phyloP scores from a whole-genome alignment of 805 yeast genomes.

The Kodamaea leandrae region DNA sequence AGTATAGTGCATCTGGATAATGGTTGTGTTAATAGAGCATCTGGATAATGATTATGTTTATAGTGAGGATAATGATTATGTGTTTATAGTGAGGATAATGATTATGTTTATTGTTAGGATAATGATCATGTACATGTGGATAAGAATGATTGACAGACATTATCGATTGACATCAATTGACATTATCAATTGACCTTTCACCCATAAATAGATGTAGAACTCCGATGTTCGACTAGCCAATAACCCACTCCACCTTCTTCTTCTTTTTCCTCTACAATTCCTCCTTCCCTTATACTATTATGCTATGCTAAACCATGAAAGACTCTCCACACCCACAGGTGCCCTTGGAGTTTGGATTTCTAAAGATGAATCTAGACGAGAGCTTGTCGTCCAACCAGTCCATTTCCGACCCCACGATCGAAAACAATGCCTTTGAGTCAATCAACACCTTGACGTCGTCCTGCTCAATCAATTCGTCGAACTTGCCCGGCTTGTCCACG shows the following conservation, averaged over 20 bases:
- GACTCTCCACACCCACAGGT: slow-evolving; percentile 99
- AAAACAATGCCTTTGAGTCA: slow-evolving; percentile 93
- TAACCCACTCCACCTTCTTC: too few relatives aligned
- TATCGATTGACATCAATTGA: too few relatives aligned
- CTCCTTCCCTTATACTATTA: neutral
- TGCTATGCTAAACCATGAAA: slow-evolving; percentile 81
- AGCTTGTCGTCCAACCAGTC: slow-evolving; percentile 96
- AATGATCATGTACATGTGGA: neutral
- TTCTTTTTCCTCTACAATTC: too few relatives aligned
- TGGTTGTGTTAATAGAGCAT: too few relatives aligned
- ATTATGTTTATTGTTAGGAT: neutral
- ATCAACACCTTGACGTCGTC: slow-evolving; percentile 91
- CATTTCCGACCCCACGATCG: slow-evolving; percentile 97
- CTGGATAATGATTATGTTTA: neutral
- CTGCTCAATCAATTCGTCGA: slow-evolving; percentile 89
- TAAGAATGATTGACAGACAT: neutral
- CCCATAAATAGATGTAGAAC: too few relatives aligned
- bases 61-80: neutral
- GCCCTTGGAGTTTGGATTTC: slow-evolving; percentile 95
- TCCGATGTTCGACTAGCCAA: neutral
- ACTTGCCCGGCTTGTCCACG: slow-evolving; percentile 87
- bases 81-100: neutral
- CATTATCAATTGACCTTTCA: too few relatives aligned
- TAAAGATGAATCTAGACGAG: slow-evolving; percentile 84
- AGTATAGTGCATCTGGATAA: too few relatives aligned